These are phyloP conservation scores for Citrus hindsii DNA, from an alignment of 345 rosid genomes.

Conservation along the genomic window DNA sequence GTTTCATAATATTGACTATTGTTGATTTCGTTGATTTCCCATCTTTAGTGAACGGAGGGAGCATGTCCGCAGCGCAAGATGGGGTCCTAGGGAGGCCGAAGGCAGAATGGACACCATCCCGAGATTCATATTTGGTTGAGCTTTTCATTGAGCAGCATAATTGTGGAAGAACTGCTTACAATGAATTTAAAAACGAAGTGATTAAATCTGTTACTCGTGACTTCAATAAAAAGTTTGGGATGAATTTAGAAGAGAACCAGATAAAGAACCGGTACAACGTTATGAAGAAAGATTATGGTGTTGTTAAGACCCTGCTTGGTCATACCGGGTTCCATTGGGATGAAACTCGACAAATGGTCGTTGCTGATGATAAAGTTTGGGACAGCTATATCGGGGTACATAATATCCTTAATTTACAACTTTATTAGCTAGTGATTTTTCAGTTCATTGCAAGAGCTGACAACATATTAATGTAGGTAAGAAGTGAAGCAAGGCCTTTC, in stretches of 20 bases:
- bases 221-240: slow-evolving; percentile 27
- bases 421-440: neutral
- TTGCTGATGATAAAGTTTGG: slow-evolving; percentile 40
- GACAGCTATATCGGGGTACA: slow-evolving; percentile 31
- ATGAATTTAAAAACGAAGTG: slow-evolving; percentile 32
- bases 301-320: slow-evolving; percentile 30
- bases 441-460: neutral
- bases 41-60: neutral
- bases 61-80: slow-evolving; percentile 28
- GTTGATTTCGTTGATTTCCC: neutral
- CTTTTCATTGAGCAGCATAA: slow-evolving; percentile 34
- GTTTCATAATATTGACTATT: neutral
- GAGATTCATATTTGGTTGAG: slow-evolving; percentile 31
- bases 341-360: slow-evolving; percentile 34
- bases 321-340: slow-evolving; percentile 32
- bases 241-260: slow-evolving; percentile 42
- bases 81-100: slow-evolving; percentile 24
- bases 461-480: slow-evolving; percentile 11
- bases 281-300: slow-evolving; percentile 39
- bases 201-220: slow-evolving; percentile 28
- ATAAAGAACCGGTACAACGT: slow-evolving; percentile 40
- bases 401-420: neutral
- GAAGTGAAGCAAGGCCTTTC: slow-evolving; percentile 38
- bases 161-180: slow-evolving; percentile 35
- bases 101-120: slow-evolving; percentile 35